Percentiles rank a stretch among this genome's conserved stretches.
These are phyloP conservation scores for Coriaria nepalensis DNA, from an alignment of 306 rosid species.

Conservation along the genomic window DNA sequence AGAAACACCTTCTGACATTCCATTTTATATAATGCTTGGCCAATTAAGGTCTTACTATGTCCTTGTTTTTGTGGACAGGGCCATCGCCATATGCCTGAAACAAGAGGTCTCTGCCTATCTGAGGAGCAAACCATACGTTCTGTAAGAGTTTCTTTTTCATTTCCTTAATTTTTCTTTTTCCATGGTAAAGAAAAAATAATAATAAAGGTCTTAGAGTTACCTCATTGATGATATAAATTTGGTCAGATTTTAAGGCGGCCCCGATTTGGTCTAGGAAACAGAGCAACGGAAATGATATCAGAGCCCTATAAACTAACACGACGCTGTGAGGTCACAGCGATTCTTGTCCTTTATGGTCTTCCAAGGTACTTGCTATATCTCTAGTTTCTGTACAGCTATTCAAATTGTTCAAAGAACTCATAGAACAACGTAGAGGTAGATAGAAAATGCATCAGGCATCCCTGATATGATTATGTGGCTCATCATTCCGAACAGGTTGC, in stretches of 20 bases:
- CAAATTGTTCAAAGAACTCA: too few relatives aligned
- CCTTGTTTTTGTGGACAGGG: constrained; percentile 23
- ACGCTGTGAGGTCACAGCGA: constrained; percentile 92
- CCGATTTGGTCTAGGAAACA: constrained; percentile 33
- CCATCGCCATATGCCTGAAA: constrained; percentile 49
- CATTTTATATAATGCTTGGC: too few relatives aligned
- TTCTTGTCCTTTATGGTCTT: constrained; percentile 79
- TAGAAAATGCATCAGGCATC: too few relatives aligned
- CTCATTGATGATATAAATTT: neutral
- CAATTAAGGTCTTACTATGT: neutral
- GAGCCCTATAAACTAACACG: constrained; percentile 56
- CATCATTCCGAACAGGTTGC: constrained; percentile 25
- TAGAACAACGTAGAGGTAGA: too few relatives aligned
- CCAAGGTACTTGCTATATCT: constrained; percentile 47
- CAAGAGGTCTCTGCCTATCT: constrained; percentile 58
- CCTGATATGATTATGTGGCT: too few relatives aligned
- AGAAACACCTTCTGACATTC: constrained; percentile 13
- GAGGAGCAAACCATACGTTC: constrained; percentile 56
- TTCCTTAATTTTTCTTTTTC: neutral
- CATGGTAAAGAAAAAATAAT: neutral
- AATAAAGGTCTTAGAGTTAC: too few relatives aligned
- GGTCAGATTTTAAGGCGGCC: constrained; percentile 39
- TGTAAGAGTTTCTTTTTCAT: constrained; percentile 20
- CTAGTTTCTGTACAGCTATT: too few relatives aligned
- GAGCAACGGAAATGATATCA: constrained; percentile 23